Evolutionary conservation across 208 protist genomes (phyloP), one percentile per base, ranked within the genome.

Genomic region (Trypanosoma theileri): DNA sequence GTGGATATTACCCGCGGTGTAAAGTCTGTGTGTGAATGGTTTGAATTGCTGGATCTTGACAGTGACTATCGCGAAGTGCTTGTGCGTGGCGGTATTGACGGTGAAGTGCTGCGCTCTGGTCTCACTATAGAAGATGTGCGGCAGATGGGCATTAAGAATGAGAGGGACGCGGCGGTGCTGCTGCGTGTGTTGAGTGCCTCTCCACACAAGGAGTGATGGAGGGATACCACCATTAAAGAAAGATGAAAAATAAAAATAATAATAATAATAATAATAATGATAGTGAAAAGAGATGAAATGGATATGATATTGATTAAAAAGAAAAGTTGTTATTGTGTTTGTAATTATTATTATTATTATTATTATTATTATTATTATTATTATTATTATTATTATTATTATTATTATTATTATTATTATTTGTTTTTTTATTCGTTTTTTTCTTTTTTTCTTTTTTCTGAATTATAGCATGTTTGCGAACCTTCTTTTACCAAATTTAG

Each of bases 91-190:
- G 48, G 31, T 59, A 46, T 69, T 61, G 64, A 69, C 46, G 64
- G 64, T 24, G 64, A 69, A 46, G 52, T 59, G 28, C 52, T 69
- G 28, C 56, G 52, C 55, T 69, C 51, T 19, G 51, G 44, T 69
- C 64, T 69, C 14, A 59, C 26, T 19, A 13, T 59, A 24, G 14
- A 22, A n/a, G 64, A 69, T 35, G 26, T 69, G 22, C n/a, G 46
- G 14, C 3, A 69, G 48, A 69, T 69, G 51, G 64, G 64, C 31
- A 59, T 69, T 42, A 21, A 11, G 0, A 42, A 40, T 40, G 45
- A 53, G 12, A 24, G 4, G 14, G 64, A 69, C 21, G 64, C 64
- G 17, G 44, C 8, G 2, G 13, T 21, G 24, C 16, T 59, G 22
- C 14, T 71, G 12, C 44, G 45, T 6, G 48, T 71, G 26, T 50